Evolutionary conservation across 2,329 filamentous ascomycete species (phyloP), one percentile per base, ranked within the genome.

Genomic region (Apiospora hydei): DNA sequence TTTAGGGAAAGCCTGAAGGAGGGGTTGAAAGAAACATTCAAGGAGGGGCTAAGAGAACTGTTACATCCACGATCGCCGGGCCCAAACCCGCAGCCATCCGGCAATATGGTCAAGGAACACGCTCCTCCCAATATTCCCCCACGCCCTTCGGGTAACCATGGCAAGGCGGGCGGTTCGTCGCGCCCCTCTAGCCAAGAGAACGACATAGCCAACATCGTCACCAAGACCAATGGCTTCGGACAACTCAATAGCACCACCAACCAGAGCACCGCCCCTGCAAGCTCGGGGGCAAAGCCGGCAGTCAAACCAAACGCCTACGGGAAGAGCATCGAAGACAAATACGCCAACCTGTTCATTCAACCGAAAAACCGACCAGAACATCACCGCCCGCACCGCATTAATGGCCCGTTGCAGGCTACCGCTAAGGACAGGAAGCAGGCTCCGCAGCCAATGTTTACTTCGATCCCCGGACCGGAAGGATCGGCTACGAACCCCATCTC

Each of bases 341-440:
- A 88, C 72, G 84, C 85, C 76, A 81, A 82, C 69, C 80, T 89
- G 71, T 90, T 90, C 78, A 85, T 88, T 70, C 85, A 87, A 74
- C 86, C 85, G 67, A 88, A 84, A 78, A 87, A 82, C 69, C 85
- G 88, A 2, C 88, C 88, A 1, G 89, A 91, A 77, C 88, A 88
- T 75, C 89, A 91, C 77, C 84, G 87, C 61, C 85, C 83, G 51
- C 85, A 85, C 73, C 84, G 82, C 71, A 82, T 88, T 41, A 81
- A 81, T 8, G 86, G 86, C 2, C 88, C 88, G 3, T 77, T 83
- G 73, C 83, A 84, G 13, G 85, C 85, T n/a, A 80, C 83, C 49
- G 85, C 83, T 75, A 81, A 85, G 74, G 83, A 88, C 74, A 85
- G 82, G 75, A 87, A 84, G 75, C 82, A 85, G 13, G 82, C 85